Percentiles rank a stretch among this genome's conserved stretches.
These are phyloP conservation scores for Populus davidiana DNA, from an alignment of 345 rosid species.

Conservation along the genomic window DNA sequence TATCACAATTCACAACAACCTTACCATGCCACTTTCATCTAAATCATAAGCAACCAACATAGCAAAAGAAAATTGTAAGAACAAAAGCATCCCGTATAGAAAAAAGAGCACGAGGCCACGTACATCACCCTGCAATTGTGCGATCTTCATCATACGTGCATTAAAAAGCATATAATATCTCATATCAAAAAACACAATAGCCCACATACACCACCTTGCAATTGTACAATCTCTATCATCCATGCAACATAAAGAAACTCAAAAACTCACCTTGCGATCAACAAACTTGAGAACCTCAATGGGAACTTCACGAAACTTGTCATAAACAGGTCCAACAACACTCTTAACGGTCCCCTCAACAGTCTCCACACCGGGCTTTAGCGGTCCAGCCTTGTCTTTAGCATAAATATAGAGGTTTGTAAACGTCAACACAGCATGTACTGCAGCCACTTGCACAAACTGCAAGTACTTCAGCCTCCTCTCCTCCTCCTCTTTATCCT, in stretches of 20 bases:
- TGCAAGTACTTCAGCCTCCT: slow-evolving; percentile 69
- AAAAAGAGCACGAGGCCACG: background rate
- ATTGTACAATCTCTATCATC: too few relatives aligned
- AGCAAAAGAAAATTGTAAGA: background rate
- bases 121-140: too few relatives aligned
- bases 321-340: slow-evolving; percentile 70
- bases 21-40: background rate
- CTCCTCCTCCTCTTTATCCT: slow-evolving; percentile 26
- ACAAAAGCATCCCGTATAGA: background rate
- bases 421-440: slow-evolving; percentile 55
- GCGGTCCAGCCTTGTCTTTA: slow-evolving; percentile 75
- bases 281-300: slow-evolving; percentile 61
- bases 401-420: slow-evolving; percentile 57
- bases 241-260: background rate
- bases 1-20: background rate
- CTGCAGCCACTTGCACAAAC: slow-evolving; percentile 71
- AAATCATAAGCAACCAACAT: background rate
- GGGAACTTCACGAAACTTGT: slow-evolving; percentile 66
- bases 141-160: too few relatives aligned
- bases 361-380: slow-evolving; percentile 79
- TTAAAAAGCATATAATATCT: too few relatives aligned
- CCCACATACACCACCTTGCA: too few relatives aligned
- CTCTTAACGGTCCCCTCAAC: slow-evolving; percentile 77
- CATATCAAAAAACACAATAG: too few relatives aligned
- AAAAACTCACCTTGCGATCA: slow-evolving; percentile 63